phyloP scores from a whole-genome alignment of 352 stramenopile species.

The Elongisporangium prolatum region DNA sequence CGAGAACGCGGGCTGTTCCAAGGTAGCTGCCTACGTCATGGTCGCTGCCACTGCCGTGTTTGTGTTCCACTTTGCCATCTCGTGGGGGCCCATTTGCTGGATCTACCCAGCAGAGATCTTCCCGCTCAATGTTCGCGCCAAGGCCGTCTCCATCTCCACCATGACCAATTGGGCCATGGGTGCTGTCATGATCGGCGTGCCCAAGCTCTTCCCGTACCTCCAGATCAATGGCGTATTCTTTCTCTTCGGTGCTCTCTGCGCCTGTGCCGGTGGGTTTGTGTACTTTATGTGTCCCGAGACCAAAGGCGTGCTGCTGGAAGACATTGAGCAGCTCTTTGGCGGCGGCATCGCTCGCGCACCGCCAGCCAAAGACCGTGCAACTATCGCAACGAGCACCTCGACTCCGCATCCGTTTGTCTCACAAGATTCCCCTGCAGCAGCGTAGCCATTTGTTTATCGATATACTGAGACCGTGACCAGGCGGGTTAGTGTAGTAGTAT shows the following conservation, averaged over 20 bases:
- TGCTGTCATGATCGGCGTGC: conserved; percentile 29
- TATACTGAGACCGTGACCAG: not conserved
- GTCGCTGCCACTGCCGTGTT: conserved; percentile 31
- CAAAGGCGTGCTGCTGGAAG: conserved; percentile 30
- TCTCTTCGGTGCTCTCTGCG: conserved; percentile 37
- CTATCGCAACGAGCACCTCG: not conserved
- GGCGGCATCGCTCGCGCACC: conserved; percentile 4
- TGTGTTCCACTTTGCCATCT: conserved; percentile 51
- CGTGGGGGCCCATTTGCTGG: conserved; percentile 52
- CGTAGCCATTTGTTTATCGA: not conserved
- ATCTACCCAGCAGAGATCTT: conserved; percentile 63
- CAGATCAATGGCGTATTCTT: conserved; percentile 49
- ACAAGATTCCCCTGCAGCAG: not conserved
- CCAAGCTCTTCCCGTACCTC: conserved; percentile 46
- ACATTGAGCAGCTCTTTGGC: conserved; percentile 31
- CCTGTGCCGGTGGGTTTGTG: conserved; percentile 26
- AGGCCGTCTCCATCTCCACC: conserved; percentile 29
- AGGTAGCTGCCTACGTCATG: conserved; percentile 23
- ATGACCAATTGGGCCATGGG: conserved; percentile 32
- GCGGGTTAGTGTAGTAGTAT: conserved; percentile 2
- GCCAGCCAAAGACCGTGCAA: not conserved
- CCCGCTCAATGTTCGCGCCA: conserved; percentile 35
- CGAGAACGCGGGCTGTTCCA: conserved; percentile 14
- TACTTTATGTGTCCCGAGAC: conserved; percentile 38
- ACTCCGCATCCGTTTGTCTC: not conserved